Conservation (phyloP, 1,139 yeast genomes). For the Yamadazyma sp. region DNA sequence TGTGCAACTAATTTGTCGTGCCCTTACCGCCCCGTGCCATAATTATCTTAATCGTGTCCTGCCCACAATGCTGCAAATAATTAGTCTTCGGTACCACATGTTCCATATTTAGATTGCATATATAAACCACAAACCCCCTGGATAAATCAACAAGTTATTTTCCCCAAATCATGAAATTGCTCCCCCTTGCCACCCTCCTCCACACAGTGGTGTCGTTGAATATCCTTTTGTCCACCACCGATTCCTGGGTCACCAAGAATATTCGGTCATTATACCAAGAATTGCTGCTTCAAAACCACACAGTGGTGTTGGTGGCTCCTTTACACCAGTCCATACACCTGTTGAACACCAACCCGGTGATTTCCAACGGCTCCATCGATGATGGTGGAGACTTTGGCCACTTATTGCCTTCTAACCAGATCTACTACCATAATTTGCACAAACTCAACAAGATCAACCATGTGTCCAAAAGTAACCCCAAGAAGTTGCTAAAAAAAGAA, state of each 20-base stretch:
- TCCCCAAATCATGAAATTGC: conserved; percentile 3
- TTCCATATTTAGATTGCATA: neutral
- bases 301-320: conserved; percentile 33
- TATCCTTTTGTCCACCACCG: conserved; percentile 34
- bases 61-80: conserved; percentile 1
- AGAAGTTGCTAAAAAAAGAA: conserved; percentile 15
- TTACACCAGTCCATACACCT: conserved; percentile 20
- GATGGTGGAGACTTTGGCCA: conserved; percentile 42
- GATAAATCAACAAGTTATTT: too few species aligned
- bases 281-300: conserved; percentile 28
- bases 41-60: neutral
- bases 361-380: conserved; percentile 1
- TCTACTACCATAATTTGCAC: conserved; percentile 24
- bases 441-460: conserved; percentile 14
- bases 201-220: conserved; percentile 18
- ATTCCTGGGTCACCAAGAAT: conserved; percentile 43
- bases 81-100: neutral
- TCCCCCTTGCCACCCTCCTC: neutral
- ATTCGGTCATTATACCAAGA: conserved; percentile 28
- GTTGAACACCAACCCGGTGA: conserved; percentile 5
- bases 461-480: conserved; percentile 19
- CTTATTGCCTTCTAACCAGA: conserved; percentile 31
- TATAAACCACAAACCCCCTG: too few species aligned
- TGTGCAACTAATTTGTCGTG: too few species aligned
- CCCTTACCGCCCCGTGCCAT: conserved; percentile 1